Conservation (phyloP, 176 grass and related monocot species). For the Urochloa ruziziensis region DNA sequence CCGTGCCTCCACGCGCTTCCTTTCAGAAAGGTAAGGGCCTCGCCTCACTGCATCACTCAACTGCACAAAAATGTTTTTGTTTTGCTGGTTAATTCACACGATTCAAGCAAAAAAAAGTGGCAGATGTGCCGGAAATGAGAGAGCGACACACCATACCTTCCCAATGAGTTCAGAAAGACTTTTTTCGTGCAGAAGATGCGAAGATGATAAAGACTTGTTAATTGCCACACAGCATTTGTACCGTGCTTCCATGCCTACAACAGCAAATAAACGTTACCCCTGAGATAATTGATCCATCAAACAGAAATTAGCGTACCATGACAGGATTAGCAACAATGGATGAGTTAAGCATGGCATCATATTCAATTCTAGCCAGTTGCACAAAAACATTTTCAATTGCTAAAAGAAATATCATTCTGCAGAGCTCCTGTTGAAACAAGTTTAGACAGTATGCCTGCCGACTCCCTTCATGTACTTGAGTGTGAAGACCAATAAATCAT, state of each 20-base stretch:
- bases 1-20: conserved; percentile 51
- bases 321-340: neutral
- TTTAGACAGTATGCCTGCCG: no score
- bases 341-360: neutral
- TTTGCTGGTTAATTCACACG: neutral
- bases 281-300: neutral
- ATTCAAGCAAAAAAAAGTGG: neutral
- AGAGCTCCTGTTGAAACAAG: neutral
- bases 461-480: no score
- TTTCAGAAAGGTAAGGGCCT: conserved; percentile 63
- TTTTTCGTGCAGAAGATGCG: conserved; percentile 64
- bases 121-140: neutral
- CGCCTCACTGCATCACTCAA: conserved; percentile 81
- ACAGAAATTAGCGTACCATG: neutral
- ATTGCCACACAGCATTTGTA: conserved; percentile 66
- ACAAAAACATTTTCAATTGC: neutral
- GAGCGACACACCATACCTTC: conserved; percentile 70
- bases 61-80: conserved; percentile 33
- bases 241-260: conserved; percentile 80
- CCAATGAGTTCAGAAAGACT: conserved; percentile 48
- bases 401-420: conserved; percentile 8
- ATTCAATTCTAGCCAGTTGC: neutral
- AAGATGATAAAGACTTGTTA: conserved; percentile 64
- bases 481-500: no score
- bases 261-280: conserved; percentile 5